These are phyloP conservation scores for Flaveria brownii DNA, from an alignment of 129 eudicot genomes.

Conservation along the genomic window DNA sequence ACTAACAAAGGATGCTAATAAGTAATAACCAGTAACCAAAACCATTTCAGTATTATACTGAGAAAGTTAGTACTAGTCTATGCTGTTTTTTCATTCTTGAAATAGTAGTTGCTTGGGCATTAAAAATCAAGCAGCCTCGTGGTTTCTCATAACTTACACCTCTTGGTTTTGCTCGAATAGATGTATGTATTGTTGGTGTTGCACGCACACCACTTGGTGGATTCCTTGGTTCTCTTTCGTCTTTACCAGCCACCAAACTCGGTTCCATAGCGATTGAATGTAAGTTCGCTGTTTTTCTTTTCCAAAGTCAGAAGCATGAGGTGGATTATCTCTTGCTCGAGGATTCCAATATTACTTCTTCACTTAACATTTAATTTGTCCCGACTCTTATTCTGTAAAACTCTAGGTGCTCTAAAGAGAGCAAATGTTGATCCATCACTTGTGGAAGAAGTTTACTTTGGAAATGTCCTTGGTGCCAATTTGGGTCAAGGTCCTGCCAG, in stretches of 20 bases:
- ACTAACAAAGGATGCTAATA: neutral
- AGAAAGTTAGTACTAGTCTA: neutral
- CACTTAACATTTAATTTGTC: neutral
- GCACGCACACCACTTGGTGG: constrained; percentile 99
- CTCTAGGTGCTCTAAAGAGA: constrained; percentile 79
- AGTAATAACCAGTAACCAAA: neutral
- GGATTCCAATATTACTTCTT: constrained; percentile 11
- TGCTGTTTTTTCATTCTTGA: neutral
- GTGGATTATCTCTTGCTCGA: neutral
- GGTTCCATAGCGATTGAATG: constrained; percentile 86
- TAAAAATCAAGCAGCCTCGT: constrained; percentile 11
- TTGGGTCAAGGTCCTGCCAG: constrained; percentile 99
- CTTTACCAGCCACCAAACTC: constrained; percentile 89
- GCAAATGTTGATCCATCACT: constrained; percentile 94
- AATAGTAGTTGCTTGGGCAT: constrained; percentile 8
- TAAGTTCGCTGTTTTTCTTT: constrained; percentile 36
- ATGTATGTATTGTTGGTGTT: constrained; percentile 97
- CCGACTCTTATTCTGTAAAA: constrained; percentile 24
- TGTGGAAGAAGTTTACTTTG: constrained; percentile 89
- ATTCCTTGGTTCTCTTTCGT: constrained; percentile 84
- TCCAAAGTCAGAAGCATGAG: neutral
- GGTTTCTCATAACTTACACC: constrained; percentile 9
- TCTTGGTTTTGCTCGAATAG: constrained; percentile 40
- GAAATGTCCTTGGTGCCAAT: constrained; percentile 96
- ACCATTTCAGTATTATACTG: neutral